phyloP scores from a whole-genome alignment of 2,329 filamentous ascomycete genomes.

The Cladophialophora chaetospira region DNA sequence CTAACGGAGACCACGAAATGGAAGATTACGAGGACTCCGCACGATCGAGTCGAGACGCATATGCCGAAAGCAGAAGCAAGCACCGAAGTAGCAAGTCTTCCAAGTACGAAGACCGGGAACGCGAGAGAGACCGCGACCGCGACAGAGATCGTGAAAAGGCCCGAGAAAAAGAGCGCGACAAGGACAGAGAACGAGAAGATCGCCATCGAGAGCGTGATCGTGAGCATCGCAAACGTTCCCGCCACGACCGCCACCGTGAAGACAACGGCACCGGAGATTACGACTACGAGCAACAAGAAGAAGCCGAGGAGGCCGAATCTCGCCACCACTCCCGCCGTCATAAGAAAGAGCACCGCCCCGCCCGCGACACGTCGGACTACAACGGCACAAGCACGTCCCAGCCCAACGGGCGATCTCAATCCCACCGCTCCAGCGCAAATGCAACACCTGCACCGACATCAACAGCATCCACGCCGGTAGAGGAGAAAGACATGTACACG shows the following conservation, averaged over 20 bases:
- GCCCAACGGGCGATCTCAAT: constrained; percentile 31
- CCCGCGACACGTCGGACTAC: constrained; percentile 33
- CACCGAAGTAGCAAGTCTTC: constrained; percentile 38
- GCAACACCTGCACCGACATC: constrained; percentile 15
- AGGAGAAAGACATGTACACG: constrained; percentile 63
- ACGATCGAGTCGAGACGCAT: constrained; percentile 17
- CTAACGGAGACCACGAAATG: constrained; percentile 34
- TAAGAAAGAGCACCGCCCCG: constrained; percentile 41
- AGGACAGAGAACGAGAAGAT: constrained; percentile 23
- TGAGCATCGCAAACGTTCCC: constrained; percentile 33
- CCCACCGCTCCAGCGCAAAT: constrained; percentile 28
- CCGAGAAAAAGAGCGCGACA: constrained; percentile 21
- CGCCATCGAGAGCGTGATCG: constrained; percentile 19
- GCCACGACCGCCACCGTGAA: constrained; percentile 42
- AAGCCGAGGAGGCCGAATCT: constrained; percentile 28
- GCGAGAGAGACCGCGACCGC: constrained; percentile 20
- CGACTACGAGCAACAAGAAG: constrained; percentile 14
- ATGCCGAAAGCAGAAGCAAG: constrained; percentile 27
- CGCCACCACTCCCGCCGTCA: constrained; percentile 40
- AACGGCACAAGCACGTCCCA: not conserved
- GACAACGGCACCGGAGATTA: constrained; percentile 29
- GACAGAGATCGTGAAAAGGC: constrained; percentile 32
- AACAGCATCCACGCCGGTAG: not conserved
- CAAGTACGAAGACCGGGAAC: constrained; percentile 26
- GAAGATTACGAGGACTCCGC: constrained; percentile 39